Evolutionary conservation across 345 rosid genomes (phyloP).

Genomic region (Euphorbia tirucalli): DNA sequence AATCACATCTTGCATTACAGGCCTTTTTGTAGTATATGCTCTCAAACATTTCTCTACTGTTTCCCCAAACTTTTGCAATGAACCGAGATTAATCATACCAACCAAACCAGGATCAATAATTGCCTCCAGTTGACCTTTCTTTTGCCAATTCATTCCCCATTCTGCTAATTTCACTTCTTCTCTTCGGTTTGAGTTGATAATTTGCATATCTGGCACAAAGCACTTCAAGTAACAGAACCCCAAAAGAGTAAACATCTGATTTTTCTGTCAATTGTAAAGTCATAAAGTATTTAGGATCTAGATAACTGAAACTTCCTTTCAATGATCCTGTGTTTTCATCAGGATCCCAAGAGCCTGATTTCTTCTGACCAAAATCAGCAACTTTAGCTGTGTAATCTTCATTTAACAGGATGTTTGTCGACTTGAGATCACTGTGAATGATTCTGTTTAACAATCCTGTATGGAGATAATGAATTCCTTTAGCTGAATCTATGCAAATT

Average conservation of each 20-base stretch:
- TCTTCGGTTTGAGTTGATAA: conserved; percentile 27
- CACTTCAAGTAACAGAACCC: too few species aligned
- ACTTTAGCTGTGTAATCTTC: conserved; percentile 47
- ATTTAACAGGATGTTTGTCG: conserved; percentile 57
- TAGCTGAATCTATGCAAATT: conserved; percentile 59
- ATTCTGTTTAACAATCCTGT: conserved; percentile 38
- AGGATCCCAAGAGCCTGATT: conserved; percentile 25
- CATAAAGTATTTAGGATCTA: too few species aligned
- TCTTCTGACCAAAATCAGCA: conserved; percentile 62
- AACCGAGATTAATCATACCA: too few species aligned
- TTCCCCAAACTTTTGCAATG: conserved; percentile 46
- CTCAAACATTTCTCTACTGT: conserved; percentile 57
- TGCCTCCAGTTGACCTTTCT: conserved; percentile 35
- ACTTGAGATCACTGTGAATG: conserved; percentile 61
- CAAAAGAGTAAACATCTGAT: too few species aligned
- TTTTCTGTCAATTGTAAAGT: too few species aligned
- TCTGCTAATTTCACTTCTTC: conserved; percentile 50
- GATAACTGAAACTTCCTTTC: too few species aligned
- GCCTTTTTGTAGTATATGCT: conserved; percentile 43
- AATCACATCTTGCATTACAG: conserved; percentile 52
- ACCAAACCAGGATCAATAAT: conserved; percentile 42
- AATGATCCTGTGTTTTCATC: too few species aligned
- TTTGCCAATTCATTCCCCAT: conserved; percentile 38
- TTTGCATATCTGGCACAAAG: conserved; percentile 47
- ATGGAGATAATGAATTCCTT: too few species aligned